Evolutionary conservation across 331 rosid genomes (phyloP), one percentile per base, ranked within the genome.

Genomic region (Malus hybrid): DNA sequence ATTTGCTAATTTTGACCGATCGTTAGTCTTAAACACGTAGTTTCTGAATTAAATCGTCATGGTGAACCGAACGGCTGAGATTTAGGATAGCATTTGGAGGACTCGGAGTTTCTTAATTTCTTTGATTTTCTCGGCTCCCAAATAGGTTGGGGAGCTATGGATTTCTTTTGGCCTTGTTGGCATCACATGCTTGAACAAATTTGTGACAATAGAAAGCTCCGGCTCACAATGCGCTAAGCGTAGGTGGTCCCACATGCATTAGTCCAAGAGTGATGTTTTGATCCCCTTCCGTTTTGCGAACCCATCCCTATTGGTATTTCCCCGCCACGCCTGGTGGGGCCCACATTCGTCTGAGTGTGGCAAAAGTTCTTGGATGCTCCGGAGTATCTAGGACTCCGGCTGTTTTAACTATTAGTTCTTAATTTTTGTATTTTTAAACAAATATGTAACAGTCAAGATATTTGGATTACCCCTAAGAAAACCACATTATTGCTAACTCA

Each of bases 91-190:
- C 28, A 19, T 67, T 67, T 36, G 52, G 36, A 31, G 24, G 62
- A 8, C 29, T 20, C 27, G 65, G 7, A 22, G 64, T 55, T 20
- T 55, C 14, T 33, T 20, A 39, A 13, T 10, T 76, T 70, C 68
- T 61, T 69, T 20, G 10, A 6, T 13, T 57, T 81, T 76, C 74
- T 81, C 61, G 66, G 70, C 57, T 33, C 29, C 65, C 72, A 34
- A 55, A 42, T 59, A 75, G 48, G 24, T 8, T 14, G 64, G 55
- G 19, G 11, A 18, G 33, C n/a, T 12, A 61, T 16, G 34, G 34
- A 28, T 61, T 27, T 61, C 9, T 13, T 34, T 8, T 0, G 14
- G n/a, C 12, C 16, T 71, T 9, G 55, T 5, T 18, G 20, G 69
- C 48, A 14, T 28, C 16, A 36, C 12, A 20, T n/a, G 52, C 46